Evolutionary conservation across 148 eudicot species (phyloP), one percentile per base, ranked within the genome.

Genomic region (Silene latifolia): DNA sequence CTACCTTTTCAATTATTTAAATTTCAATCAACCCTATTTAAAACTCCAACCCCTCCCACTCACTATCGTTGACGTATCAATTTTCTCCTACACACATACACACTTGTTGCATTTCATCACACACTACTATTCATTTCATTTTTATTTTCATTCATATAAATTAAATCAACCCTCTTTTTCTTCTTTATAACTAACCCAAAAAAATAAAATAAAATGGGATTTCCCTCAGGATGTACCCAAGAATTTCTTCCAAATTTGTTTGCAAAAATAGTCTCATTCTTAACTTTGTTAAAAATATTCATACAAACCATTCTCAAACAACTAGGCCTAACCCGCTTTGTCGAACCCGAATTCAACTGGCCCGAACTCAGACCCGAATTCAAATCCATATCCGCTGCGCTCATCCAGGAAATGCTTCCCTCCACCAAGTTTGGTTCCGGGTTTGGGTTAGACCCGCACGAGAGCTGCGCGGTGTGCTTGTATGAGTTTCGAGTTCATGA

Each of bases 341-440:
- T 86, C 23, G 89, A 94, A 18, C 92, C 97, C 27, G 83, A 80
- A 6, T 61, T 76, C 19, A 23, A 66, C 4, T 78, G 81, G 74
- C 83, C 86, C 27, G 70, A 80, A 11, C 76, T 65, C 8, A 53
- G 8, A 0, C 64, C 76, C 44, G 86, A 84, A 24, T 67, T 76
- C 51, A 64, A 39, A 21, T 88, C 92, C 21, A 70, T 81, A 4
- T 86, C 93, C 3, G 88, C 95, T 0, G 79, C 80, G 25, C 75
- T 92, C 57, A 84, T 95, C 74, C 91, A 87, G n/a, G 96, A 95
- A 59, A 74, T 90, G n/a, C 83, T 92, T 0, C 97, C 99, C 1
- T 88, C 85, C 1, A 88, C 85, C 32, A 92, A 77, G 44, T 89
- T 80, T 78, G 75, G 82, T 3, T 71, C 9, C 13, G 73, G 73